Conservation (phyloP, 2,329 filamentous ascomycete species). For the Colletotrichum navitas region DNA sequence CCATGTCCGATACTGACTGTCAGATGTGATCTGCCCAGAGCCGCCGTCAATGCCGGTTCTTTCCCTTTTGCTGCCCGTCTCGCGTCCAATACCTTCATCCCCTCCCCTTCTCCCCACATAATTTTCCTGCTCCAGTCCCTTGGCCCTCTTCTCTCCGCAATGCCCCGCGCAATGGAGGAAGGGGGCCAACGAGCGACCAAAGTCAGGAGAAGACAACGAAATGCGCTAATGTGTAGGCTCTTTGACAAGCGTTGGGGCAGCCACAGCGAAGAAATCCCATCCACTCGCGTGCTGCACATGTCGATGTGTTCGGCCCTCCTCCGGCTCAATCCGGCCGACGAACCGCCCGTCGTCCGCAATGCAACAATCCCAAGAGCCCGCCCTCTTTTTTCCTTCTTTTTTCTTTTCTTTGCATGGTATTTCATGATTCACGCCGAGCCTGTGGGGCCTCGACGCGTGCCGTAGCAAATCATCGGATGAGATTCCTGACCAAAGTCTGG, state of each 20-base stretch:
- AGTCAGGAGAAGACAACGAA: conserved; percentile 22
- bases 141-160: conserved; percentile 26
- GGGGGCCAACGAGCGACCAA: conserved; percentile 26
- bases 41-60: neutral
- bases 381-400: neutral
- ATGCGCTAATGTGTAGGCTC: conserved; percentile 10
- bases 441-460: conserved; percentile 16
- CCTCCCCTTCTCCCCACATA: conserved; percentile 14
- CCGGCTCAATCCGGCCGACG: conserved; percentile 33
- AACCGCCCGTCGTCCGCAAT: conserved; percentile 14
- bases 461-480: conserved; percentile 16
- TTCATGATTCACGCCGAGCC: conserved; percentile 14
- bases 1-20: neutral
- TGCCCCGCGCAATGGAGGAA: conserved; percentile 28
- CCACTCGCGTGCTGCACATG: conserved; percentile 25
- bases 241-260: neutral
- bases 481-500: conserved; percentile 1
- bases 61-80: neutral
- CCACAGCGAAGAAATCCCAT: conserved; percentile 18
- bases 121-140: conserved; percentile 22
- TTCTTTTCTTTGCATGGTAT: neutral
- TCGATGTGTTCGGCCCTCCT: conserved; percentile 21
- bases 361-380: conserved; percentile 5
- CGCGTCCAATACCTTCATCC: conserved; percentile 5
- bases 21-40: neutral